Base-by-base conservation (phyloP, 352 stramenopile species). In the Pythium dissimile region DNA sequence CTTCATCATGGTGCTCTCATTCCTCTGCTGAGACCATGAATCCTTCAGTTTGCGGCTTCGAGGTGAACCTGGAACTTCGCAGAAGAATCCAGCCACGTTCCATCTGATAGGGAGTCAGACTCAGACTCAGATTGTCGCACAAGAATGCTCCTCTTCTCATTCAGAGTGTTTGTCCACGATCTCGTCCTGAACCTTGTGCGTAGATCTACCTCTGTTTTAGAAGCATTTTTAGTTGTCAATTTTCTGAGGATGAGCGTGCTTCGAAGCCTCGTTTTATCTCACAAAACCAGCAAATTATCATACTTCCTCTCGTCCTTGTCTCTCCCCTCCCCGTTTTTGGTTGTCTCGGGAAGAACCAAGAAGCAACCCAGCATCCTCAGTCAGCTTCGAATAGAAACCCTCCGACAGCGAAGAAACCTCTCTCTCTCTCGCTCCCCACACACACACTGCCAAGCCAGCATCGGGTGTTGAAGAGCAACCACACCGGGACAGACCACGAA, bases 381-480 rank as follows among this genome's bases (percentile, higher is more conserved):
- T 53, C 51, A 58, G 59, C 51, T 61, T 58, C 46, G 59, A 58
- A 67, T 61, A 67, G 55, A 67, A 67, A 47, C 30, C 44, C 31
- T 48, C 41, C 48, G 49, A 48, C 60, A 49, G 52, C 59, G 39
- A 67, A 67, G 52, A 62, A 67, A 67, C 51, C 59, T 62, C 52
- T 58, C 30, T 41, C 37, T n/a, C 27, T 15, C 21, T n/a, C n/a
- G n/a, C n/a, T n/a, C n/a, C n/a, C n/a, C n/a, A n/a, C n/a, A n/a
- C n/a, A n/a, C 44, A 37, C 38, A 28, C 27, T 16, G 51, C 31
- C 30, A 66, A 59, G 58, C 39, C 23, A 52, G 28, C 31, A 28
- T 49, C n/a, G 31, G 51, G 60, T 63, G 54, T 68, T 63, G 60
- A 68, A 62, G 60, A 62, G n/a, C n/a, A n/a, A n/a, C 60, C 26